phyloP scores from a whole-genome alignment of 176 grass and related monocot species.

The Hordeum marinum region DNA sequence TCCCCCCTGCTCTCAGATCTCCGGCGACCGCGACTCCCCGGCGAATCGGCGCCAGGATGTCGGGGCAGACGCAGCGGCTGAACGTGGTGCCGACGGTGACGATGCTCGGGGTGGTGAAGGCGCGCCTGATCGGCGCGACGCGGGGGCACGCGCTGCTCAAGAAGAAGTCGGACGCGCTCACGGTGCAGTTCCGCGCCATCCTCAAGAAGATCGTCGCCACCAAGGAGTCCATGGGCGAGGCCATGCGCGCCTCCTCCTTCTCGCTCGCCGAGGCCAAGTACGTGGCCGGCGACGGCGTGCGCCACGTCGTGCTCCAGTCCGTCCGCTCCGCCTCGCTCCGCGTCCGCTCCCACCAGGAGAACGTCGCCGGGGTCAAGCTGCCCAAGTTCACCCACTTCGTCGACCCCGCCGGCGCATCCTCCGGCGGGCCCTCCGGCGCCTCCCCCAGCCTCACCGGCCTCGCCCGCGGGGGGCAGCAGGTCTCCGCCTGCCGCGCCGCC shows the following conservation, averaged over 20 bases:
- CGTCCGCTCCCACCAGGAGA: conserved; percentile 85
- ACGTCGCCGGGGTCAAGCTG: conserved; percentile 84
- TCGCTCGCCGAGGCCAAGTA: conserved; percentile 91
- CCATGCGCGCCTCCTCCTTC: conserved; percentile 81
- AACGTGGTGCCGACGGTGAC: conserved; percentile 85
- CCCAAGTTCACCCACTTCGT: conserved; percentile 84
- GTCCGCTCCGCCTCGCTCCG: conserved; percentile 70
- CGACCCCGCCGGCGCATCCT: conserved; percentile 36
- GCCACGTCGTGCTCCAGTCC: conserved; percentile 76
- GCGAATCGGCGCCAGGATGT: conserved; percentile 35
- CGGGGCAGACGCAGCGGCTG: conserved; percentile 66
- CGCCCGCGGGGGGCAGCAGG: conserved; percentile 76
- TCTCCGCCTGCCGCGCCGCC: conserved; percentile 65
- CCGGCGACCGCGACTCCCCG: no score
- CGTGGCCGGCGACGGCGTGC: conserved; percentile 73
- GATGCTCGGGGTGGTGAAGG: conserved; percentile 84
- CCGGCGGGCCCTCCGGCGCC: conserved; percentile 24
- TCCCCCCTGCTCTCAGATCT: background rate
- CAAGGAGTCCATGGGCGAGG: conserved; percentile 89
- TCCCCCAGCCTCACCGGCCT: conserved; percentile 66
- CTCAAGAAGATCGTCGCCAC: conserved; percentile 85
- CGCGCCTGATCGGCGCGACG: conserved; percentile 71
- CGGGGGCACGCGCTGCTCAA: conserved; percentile 84
- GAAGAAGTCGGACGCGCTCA: conserved; percentile 95
- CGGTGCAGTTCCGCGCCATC: conserved; percentile 77